Evolutionary conservation across 2,329 filamentous ascomycete genomes (phyloP).

Genomic region (Dactylonectria macrodidyma): DNA sequence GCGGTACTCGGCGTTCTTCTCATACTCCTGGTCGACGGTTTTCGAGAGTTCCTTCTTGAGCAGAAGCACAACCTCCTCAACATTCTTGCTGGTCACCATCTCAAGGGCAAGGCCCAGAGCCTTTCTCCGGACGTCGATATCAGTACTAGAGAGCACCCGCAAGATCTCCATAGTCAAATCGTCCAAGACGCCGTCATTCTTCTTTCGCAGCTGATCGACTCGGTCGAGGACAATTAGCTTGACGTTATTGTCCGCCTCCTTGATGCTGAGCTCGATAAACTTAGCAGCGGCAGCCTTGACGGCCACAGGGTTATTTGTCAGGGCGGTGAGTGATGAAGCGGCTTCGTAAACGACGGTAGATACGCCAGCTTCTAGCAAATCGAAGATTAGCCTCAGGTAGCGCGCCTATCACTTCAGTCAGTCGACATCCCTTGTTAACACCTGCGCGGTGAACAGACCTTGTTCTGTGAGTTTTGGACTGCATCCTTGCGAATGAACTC

Average conservation of each 20-base stretch:
- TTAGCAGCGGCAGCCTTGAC: slow-evolving; percentile 97
- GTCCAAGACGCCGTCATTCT: slow-evolving; percentile 92
- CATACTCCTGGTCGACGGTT: slow-evolving; percentile 98
- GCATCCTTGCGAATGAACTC: slow-evolving; percentile 99
- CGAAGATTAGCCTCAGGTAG: slow-evolving; percentile 95
- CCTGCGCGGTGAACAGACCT: slow-evolving; percentile 68
- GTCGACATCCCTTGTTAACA: slow-evolving; percentile 44
- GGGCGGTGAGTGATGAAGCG: slow-evolving; percentile 91
- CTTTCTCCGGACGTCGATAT: slow-evolving; percentile 95
- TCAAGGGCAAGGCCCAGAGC: slow-evolving; percentile 91
- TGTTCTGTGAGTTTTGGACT: slow-evolving; percentile 94
- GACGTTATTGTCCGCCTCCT: slow-evolving; percentile 98
- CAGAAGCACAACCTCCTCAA: slow-evolving; percentile 95
- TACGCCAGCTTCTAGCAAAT: slow-evolving; percentile 91
- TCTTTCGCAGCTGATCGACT: slow-evolving; percentile 87
- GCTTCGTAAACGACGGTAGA: slow-evolving; percentile 98
- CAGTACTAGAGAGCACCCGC: slow-evolving; percentile 92
- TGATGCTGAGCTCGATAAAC: slow-evolving; percentile 97
- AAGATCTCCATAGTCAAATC: slow-evolving; percentile 98
- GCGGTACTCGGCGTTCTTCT: slow-evolving; percentile 97
- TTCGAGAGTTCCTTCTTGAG: slow-evolving; percentile 98
- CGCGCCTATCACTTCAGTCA: slow-evolving; percentile 71
- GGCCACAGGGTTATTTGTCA: slow-evolving; percentile 96
- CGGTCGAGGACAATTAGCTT: slow-evolving; percentile 98
- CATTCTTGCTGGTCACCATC: slow-evolving; percentile 99